Conservation (phyloP, 352 stramenopile species). For the Pilasporangium apinafurcum region DNA sequence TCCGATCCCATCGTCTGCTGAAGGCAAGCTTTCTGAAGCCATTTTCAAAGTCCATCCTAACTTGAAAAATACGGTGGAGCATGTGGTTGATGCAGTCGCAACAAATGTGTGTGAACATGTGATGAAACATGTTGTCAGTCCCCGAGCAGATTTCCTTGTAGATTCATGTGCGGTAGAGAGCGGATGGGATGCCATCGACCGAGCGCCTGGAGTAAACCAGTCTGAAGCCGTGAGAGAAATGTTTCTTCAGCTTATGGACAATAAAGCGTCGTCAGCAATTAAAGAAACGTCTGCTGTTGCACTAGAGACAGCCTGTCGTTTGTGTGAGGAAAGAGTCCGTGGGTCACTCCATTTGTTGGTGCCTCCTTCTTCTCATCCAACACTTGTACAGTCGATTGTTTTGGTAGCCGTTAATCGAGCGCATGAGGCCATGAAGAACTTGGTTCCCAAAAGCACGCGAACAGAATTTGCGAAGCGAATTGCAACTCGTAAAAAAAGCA, state of each 20-base stretch:
- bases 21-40: conserved; percentile 28
- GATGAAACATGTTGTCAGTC: conserved; percentile 27
- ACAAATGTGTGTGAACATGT: conserved; percentile 60
- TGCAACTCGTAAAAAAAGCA: conserved; percentile 23
- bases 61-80: conserved; percentile 47
- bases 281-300: conserved; percentile 13
- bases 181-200: not conserved
- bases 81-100: conserved; percentile 54
- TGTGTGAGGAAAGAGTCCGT: conserved; percentile 26
- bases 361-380: conserved; percentile 26
- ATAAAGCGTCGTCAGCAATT: conserved; percentile 18
- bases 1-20: not conserved
- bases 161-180: conserved; percentile 24
- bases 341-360: conserved; percentile 23
- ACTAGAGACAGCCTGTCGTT: conserved; percentile 16
- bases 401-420: conserved; percentile 27
- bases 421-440: conserved; percentile 13
- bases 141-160: conserved; percentile 34
- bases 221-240: conserved; percentile 6
- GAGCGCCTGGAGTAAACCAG: conserved; percentile 2
- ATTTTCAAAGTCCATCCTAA: conserved; percentile 63
- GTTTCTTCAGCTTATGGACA: conserved; percentile 35
- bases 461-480: conserved; percentile 47
- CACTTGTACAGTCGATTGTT: conserved; percentile 22
- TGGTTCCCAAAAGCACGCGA: conserved; percentile 38